Conservation (phyloP, 1,139 yeast genomes). For the Taiozyma sp. region DNA sequence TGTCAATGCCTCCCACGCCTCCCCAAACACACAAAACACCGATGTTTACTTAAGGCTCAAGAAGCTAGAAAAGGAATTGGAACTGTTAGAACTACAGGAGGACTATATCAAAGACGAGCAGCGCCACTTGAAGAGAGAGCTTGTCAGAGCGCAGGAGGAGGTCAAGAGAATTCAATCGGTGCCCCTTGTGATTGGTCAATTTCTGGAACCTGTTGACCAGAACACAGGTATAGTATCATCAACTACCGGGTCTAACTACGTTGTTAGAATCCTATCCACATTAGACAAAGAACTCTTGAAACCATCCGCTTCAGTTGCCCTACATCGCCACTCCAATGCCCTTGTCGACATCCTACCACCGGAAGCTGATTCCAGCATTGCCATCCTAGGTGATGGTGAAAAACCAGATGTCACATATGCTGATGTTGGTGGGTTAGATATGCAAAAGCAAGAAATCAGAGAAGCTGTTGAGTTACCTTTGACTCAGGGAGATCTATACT, state of each 20-base stretch:
- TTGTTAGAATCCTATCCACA: conserved; percentile 89
- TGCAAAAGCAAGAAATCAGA: conserved; percentile 98
- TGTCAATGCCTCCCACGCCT: conserved; percentile 18
- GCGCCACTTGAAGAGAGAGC: conserved; percentile 90
- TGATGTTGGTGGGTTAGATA: conserved; percentile 98
- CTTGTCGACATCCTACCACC: conserved; percentile 96
- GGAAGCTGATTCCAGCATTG: conserved; percentile 95
- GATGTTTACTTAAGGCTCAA: conserved; percentile 83
- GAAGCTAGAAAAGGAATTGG: conserved; percentile 84
- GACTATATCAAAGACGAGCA: conserved; percentile 97
- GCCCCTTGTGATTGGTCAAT: conserved; percentile 97
- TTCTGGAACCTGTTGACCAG: conserved; percentile 95
- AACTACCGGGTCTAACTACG: conserved; percentile 96
- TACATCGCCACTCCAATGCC: conserved; percentile 98
- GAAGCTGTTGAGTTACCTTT: conserved; percentile 98
- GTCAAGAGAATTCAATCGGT: conserved; percentile 96
- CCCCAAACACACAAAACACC: conserved; percentile 23
- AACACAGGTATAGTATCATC: conserved; percentile 95
- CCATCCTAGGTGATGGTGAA: conserved; percentile 92
- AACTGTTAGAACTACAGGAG: conserved; percentile 78
- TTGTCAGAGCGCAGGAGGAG: conserved; percentile 96
- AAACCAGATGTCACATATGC: conserved; percentile 78
- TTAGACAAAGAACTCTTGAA: conserved; percentile 91
- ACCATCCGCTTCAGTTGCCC: conserved; percentile 92
- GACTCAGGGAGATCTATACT: conserved; percentile 91